Conservation (phyloP, 257 asterid genomes). For the Nicotiana paniculata region DNA sequence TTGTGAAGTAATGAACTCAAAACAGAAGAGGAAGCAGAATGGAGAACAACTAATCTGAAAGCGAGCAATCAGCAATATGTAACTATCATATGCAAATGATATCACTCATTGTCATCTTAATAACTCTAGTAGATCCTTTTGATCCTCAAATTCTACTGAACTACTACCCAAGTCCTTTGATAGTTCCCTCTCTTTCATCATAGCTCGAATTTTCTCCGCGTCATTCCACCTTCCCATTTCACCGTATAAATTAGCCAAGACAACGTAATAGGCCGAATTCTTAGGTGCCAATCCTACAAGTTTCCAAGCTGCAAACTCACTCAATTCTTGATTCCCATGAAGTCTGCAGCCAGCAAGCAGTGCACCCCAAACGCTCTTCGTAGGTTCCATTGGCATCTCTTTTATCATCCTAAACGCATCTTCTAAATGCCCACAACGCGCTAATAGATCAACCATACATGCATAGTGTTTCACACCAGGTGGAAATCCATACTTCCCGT, state of each 20-base stretch:
- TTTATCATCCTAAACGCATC: conserved; percentile 39
- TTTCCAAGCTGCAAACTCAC: conserved; percentile 64
- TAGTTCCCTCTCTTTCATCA: conserved; percentile 49
- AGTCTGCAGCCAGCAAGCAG: conserved; percentile 49
- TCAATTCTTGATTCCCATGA: conserved; percentile 36
- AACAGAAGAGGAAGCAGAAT: too few relatives aligned
- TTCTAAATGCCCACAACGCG: conserved; percentile 38
- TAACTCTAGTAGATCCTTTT: conserved; percentile 6
- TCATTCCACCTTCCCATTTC: conserved; percentile 59
- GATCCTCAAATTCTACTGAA: conserved; percentile 26
- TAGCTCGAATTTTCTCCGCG: conserved; percentile 33
- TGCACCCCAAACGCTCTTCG: conserved; percentile 62
- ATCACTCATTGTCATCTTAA: conserved; percentile 8
- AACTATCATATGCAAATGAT: background rate
- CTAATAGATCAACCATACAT: conserved; percentile 61
- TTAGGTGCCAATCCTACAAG: conserved; percentile 56
- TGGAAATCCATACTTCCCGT: conserved; percentile 39
- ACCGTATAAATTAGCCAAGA: conserved; percentile 54
- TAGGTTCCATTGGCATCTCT: conserved; percentile 51
- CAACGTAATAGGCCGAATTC: conserved; percentile 38
- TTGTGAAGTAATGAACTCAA: too few relatives aligned
- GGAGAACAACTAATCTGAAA: too few relatives aligned
- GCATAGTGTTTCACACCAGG: conserved; percentile 58
- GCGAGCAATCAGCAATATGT: background rate
- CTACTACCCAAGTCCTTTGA: conserved; percentile 55